These are phyloP conservation scores for Vanrija pseudolonga DNA, from an alignment of 1,284 basidiomycete genomes.

Conservation along the genomic window DNA sequence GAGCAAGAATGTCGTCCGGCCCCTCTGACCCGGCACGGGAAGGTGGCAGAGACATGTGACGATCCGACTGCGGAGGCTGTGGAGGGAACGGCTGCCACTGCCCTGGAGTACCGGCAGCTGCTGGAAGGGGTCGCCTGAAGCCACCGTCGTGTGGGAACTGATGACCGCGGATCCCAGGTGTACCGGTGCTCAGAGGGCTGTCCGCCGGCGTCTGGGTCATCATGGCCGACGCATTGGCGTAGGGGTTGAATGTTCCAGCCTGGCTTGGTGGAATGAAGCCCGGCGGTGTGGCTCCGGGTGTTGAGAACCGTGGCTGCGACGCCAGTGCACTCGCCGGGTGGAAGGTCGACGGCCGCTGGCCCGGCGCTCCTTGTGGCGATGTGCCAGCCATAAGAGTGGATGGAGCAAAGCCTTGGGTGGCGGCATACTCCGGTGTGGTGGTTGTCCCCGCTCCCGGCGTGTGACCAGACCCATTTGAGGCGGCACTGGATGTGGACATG, in stretches of 20 bases:
- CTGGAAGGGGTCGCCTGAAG: not conserved
- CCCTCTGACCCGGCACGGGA: constrained; percentile 39
- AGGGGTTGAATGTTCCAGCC: constrained; percentile 7
- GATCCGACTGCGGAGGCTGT: not conserved
- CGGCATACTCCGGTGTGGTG: constrained; percentile 20
- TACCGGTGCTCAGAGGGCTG: constrained; percentile 1
- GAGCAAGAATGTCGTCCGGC: constrained; percentile 38
- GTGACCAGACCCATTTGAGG: constrained; percentile 23
- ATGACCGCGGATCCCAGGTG: not conserved
- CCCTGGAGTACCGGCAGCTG: not conserved
- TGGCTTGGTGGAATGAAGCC: not conserved
- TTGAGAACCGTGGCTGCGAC: constrained; percentile 3
- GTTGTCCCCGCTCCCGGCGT: constrained; percentile 18
- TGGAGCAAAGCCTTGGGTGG: not conserved
- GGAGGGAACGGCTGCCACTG: constrained; percentile 8
- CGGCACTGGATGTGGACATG: constrained; percentile 19
- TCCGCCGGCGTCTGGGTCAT: not conserved
- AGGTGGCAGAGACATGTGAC: constrained; percentile 38
- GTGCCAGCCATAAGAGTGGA: not conserved
- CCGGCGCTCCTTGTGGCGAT: not conserved
- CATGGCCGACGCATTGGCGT: not conserved
- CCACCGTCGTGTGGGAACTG: not conserved
- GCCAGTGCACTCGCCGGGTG: constrained; percentile 6
- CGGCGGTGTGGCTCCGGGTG: not conserved
- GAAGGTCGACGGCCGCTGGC: constrained; percentile 1